Conservation (phyloP, 2,329 filamentous ascomycete species). For the Phoma sp. region DNA sequence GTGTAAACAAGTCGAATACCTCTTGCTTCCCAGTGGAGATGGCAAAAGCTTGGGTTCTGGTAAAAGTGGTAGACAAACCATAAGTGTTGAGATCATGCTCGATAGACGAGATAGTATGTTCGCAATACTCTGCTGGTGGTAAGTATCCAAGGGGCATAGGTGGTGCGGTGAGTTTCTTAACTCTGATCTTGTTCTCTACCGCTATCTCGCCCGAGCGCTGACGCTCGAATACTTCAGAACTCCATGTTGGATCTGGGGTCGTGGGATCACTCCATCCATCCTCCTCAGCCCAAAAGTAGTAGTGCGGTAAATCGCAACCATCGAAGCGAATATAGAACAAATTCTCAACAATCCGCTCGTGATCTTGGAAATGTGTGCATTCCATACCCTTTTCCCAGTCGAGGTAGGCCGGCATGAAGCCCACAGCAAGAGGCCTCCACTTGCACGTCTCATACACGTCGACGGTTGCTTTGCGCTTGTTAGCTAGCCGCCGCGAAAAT, state of each 20-base stretch:
- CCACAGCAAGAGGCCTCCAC: slow-evolving; percentile 30
- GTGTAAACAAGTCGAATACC: slow-evolving; percentile 25
- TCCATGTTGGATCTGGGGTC: slow-evolving; percentile 25
- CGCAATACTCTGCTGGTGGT: neutral
- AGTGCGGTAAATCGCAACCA: slow-evolving; percentile 41
- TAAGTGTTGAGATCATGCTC: slow-evolving; percentile 27
- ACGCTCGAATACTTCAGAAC: neutral
- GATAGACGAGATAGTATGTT: slow-evolving; percentile 15
- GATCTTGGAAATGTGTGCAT: neutral
- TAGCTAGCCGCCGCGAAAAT: slow-evolving; percentile 13
- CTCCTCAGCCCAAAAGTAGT: slow-evolving; percentile 39
- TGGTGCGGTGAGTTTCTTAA: slow-evolving; percentile 16
- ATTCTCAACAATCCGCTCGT: slow-evolving; percentile 19
- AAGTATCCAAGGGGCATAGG: neutral
- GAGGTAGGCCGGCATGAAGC: slow-evolving; percentile 38
- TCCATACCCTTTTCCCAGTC: slow-evolving; percentile 18
- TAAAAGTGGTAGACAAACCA: slow-evolving; percentile 21
- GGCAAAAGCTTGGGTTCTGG: slow-evolving; percentile 17
- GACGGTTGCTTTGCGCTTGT: slow-evolving; percentile 19
- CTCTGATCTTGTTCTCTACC: neutral
- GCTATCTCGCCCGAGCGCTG: too few relatives aligned
- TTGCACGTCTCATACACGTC: slow-evolving; percentile 32
- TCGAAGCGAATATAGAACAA: slow-evolving; percentile 40
- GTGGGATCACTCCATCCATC: slow-evolving; percentile 35
- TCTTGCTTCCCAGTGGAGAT: slow-evolving; percentile 15